phyloP scores from a whole-genome alignment of 495 filamentous ascomycete genomes.

The Gamarada debralockiae region DNA sequence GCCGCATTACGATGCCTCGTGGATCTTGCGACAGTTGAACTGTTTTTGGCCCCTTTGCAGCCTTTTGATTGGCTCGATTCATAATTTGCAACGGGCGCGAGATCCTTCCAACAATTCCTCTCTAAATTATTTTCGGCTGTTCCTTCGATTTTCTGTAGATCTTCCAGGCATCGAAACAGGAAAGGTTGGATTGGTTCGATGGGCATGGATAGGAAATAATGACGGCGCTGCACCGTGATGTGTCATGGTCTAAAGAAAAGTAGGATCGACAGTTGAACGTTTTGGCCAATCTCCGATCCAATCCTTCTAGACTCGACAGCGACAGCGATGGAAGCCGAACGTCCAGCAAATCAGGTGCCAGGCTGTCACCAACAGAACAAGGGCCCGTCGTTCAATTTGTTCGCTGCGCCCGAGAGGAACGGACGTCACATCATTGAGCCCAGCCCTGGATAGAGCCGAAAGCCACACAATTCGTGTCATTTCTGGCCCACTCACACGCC shows the following conservation, averaged over 20 bases:
- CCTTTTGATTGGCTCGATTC: background rate
- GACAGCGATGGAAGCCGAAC: slow-evolving; percentile 10
- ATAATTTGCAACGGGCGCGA: slow-evolving; percentile 6
- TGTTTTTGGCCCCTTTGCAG: slow-evolving; percentile 1
- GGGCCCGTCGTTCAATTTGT: background rate
- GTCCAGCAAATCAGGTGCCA: slow-evolving; percentile 12
- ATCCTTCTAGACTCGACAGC: slow-evolving; percentile 10
- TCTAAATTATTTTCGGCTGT: background rate
- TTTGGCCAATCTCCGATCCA: slow-evolving; percentile 23
- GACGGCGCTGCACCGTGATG: slow-evolving; percentile 20
- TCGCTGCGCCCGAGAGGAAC: slow-evolving; percentile 18
- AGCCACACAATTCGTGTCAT: slow-evolving; percentile 15
- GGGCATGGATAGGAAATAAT: slow-evolving; percentile 6
- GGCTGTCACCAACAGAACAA: background rate
- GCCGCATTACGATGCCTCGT: slow-evolving; percentile 17
- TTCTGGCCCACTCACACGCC: slow-evolving; percentile 16
- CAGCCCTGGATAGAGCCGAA: background rate
- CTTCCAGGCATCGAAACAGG: background rate
- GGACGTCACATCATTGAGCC: slow-evolving; percentile 2
- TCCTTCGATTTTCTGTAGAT: slow-evolving; percentile 16
- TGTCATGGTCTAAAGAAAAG: slow-evolving; percentile 19
- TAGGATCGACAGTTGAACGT: slow-evolving; percentile 10
- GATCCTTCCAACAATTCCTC: slow-evolving; percentile 6
- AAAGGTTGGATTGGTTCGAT: slow-evolving; percentile 4
- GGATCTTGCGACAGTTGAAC: background rate